Evolutionary conservation across 371 early-diverging fungal genomes (phyloP), one percentile per base, ranked within the genome.

Genomic region (Actinomortierella ambigua): DNA sequence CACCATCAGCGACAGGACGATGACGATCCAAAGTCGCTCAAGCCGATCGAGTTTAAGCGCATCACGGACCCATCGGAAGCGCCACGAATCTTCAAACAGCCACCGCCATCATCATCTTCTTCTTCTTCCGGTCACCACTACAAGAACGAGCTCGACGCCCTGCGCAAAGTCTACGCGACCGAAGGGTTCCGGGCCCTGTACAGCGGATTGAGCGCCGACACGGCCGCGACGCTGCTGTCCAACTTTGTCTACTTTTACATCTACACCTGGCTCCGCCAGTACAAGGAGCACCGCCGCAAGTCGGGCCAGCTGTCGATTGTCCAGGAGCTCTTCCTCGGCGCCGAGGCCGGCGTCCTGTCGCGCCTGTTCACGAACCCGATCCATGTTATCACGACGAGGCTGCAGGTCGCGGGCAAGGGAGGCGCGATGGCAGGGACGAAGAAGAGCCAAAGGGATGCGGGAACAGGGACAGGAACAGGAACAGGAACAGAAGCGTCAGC

Each of bases 221-320:
- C 85, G 0, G 17, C 83, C 11, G 86, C 86, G 2, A 83, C 86
- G 0, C 66, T 86, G 20, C 59, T 80, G 3, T 86, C 86, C 20
- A 86, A 81, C 55, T 86, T 86, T 55, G 80, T 84, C n/a, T 86
- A 84, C 56, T 84, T 83, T 57, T 86, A 86, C 55, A 80, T 83
- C 53, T 86, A 86, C 55, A 82, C 82, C 28, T 78, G 83, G 0
- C 59, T 86, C 2, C 70, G 86, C 18, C 82, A 86, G 50, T 59
- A 82, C 4, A 85, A 86, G 51, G 86, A 86, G 41, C 81, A 76
- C 43, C 57, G 79, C 18, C 83, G 85, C 27, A 57, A 43, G 11
- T 59, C 71, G 2, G 80, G 82, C 2, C 68, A 80, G 44, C 53
- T 86, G 55, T 81, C 82, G 49, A 71, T 81, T 5, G 66, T 81